phyloP scores from a whole-genome alignment of 2,329 filamentous ascomycete genomes.

The Cladosporium sp. region DNA sequence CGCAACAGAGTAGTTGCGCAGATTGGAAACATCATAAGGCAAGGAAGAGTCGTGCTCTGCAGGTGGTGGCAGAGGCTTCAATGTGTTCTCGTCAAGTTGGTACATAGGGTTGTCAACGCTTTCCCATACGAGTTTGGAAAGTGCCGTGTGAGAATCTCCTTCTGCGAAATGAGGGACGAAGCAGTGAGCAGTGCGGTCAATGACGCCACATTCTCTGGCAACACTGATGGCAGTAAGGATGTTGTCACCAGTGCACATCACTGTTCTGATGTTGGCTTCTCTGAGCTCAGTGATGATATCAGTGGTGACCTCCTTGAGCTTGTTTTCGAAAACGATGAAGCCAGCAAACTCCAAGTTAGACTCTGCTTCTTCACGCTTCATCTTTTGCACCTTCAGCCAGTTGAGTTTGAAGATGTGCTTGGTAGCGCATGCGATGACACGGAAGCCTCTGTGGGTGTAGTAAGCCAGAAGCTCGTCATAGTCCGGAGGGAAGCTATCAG shows the following conservation, averaged over 20 bases:
- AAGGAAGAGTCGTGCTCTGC: constrained; percentile 73
- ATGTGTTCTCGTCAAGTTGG: constrained; percentile 73
- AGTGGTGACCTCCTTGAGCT: constrained; percentile 83
- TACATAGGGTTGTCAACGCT: constrained; percentile 85
- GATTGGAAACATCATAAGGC: constrained; percentile 76
- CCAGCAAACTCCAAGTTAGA: constrained; percentile 80
- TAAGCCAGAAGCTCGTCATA: constrained; percentile 85
- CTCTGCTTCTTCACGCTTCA: constrained; percentile 83
- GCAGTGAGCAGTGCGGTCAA: constrained; percentile 78
- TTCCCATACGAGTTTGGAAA: constrained; percentile 79
- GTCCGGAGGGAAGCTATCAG: constrained; percentile 78
- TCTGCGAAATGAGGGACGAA: constrained; percentile 87
- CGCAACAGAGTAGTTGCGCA: constrained; percentile 82
- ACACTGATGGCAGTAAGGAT: constrained; percentile 96
- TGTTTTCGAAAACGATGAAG: constrained; percentile 99
- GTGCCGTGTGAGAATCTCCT: constrained; percentile 69
- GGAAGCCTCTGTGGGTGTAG: constrained; percentile 94
- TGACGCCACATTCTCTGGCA: constrained; percentile 80
- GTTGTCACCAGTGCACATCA: constrained; percentile 99
- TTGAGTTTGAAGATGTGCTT: constrained; percentile 83
- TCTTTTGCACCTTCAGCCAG: constrained; percentile 93
- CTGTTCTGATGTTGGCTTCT: constrained; percentile 76
- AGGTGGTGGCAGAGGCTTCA: constrained; percentile 72
- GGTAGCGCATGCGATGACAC: constrained; percentile 92
- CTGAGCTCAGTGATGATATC: constrained; percentile 77